Conservation (phyloP, 192 early-diverging fungal genomes). For the Umbelopsis sp. region DNA sequence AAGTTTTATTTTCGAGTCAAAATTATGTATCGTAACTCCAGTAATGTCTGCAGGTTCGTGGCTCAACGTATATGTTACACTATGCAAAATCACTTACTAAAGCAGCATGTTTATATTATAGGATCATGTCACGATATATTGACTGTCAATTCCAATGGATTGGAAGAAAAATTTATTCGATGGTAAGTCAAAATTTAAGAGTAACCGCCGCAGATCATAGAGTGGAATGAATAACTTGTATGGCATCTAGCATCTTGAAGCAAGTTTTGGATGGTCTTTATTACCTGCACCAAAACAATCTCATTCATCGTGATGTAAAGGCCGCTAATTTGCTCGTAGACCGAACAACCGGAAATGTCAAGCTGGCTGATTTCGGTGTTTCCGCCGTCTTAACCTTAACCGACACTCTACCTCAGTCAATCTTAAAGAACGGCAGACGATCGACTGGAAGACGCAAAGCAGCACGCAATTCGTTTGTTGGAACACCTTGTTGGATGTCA, state of each 20-base stretch:
- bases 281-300: conserved; percentile 63
- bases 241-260: conserved; percentile 25
- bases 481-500: conserved; percentile 64
- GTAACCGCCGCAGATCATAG: no score
- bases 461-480: conserved; percentile 62
- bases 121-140: conserved; percentile 36
- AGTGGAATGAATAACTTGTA: not conserved
- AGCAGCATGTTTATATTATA: conserved; percentile 7
- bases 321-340: conserved; percentile 69
- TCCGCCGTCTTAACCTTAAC: conserved; percentile 14
- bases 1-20: conserved; percentile 32
- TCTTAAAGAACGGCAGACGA: not conserved
- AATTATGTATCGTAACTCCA: conserved; percentile 35
- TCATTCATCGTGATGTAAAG: conserved; percentile 74
- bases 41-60: conserved; percentile 36
- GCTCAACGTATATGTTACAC: not conserved
- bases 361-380: conserved; percentile 63
- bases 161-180: conserved; percentile 27
- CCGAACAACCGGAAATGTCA: conserved; percentile 54
- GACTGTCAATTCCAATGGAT: conserved; percentile 1
- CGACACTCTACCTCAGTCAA: conserved; percentile 5
- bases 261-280: conserved; percentile 59
- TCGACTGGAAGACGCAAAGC: conserved; percentile 58
- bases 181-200: conserved; percentile 13
- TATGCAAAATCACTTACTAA: not conserved